Base-by-base conservation (phyloP, 192 early-diverging fungal species). In the Backusella morwellensis region DNA sequence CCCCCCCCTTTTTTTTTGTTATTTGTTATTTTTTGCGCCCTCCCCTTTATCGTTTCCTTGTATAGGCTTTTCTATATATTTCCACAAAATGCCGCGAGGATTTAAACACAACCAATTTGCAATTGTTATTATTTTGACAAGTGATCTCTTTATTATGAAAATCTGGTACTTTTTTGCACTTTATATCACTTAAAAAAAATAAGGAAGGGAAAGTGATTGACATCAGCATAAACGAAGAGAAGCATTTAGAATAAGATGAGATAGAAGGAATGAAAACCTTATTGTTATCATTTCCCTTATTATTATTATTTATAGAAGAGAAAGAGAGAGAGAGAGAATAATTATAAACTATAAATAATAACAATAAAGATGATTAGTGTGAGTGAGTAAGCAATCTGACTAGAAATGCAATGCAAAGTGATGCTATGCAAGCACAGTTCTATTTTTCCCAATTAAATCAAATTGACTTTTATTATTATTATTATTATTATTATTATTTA, bases 371-470 rank as follows among this genome's bases (percentile, higher is more conserved):
- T 17, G 26, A 21, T 21, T 69, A 35, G 26, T 69, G 8, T 40
- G 32, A 3, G 8, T 40, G 32, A 3, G 35, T 69, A 35, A 35
- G 17, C 34, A 69, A n/a, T 69, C 35, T 69, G 36, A 70, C 29
- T 3, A 70, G n/a, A 70, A 41, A 41, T 70, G 68, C 68, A 70
- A 42, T 70, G 68, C 38, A 41, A 70, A 23, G 68, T 41, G 9
- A 38, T 41, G 36, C 36, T 21, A 35, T 70, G 68, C 68, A 41
- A 70, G 40, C 19, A 70, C 36, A 68, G 44, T 50, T 50, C 44
- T 50, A 50, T 50, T 50, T 50, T 50, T 50, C 44, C 44, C 5
- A 50, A 50, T 50, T 19, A 50, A 50, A 50, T 50, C 44, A 50
- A 50, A 50, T 15, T 44, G 42, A 44, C 42, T 44, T 15, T 50